phyloP scores from a whole-genome alignment of 441 rosid species.

The Manihot esculenta region DNA sequence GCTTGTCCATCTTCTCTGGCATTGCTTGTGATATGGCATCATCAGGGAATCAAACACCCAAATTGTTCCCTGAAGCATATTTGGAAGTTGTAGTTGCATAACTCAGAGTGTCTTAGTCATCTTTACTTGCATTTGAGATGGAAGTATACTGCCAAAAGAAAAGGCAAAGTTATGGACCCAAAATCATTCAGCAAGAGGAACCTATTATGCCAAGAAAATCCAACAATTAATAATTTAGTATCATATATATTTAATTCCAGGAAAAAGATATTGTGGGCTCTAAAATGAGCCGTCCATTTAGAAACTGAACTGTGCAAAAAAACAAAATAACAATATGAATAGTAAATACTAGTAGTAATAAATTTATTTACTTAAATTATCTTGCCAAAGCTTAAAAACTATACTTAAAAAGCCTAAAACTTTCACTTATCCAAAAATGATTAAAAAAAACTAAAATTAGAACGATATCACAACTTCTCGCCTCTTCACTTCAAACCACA shows the following conservation, averaged over 20 bases:
- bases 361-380: too few relatives aligned
- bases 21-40: slow-evolving; percentile 84
- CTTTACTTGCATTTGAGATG: slow-evolving; percentile 94
- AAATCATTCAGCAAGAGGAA: slow-evolving; percentile 13
- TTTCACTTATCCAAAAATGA: too few relatives aligned
- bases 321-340: slow-evolving; percentile 3
- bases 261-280: neutral
- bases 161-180: slow-evolving; percentile 21
- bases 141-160: slow-evolving; percentile 79
- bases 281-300: neutral
- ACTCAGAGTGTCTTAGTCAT: slow-evolving; percentile 78
- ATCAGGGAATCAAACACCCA: slow-evolving; percentile 83
- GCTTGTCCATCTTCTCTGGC: slow-evolving; percentile 63
- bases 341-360: slow-evolving; percentile 17
- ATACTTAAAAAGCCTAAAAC: too few relatives aligned
- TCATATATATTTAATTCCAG: too few relatives aligned
- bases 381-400: too few relatives aligned
- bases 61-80: slow-evolving; percentile 72
- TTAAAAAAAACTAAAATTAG: too few relatives aligned
- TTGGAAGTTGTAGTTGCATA: slow-evolving; percentile 72
- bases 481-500: too few relatives aligned
- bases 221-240: too few relatives aligned
- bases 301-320: slow-evolving; percentile 2
- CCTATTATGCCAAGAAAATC: slow-evolving; percentile 9
- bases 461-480: too few relatives aligned